Evolutionary conservation across 192 early-diverging fungal genomes (phyloP).

Genomic region (Coemansia brasiliensis): DNA sequence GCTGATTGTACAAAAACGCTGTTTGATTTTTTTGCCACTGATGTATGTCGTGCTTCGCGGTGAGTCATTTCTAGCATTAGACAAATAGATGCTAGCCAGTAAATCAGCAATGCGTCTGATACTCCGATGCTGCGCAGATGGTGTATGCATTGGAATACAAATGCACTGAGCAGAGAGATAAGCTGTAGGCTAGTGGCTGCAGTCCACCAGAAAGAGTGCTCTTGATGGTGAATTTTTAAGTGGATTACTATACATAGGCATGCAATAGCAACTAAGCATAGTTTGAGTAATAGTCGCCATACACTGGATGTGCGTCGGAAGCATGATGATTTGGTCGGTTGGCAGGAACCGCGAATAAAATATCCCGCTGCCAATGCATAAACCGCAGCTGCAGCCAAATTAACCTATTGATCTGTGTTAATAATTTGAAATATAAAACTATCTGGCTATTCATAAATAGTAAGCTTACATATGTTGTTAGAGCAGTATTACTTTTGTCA

Average conservation of each 20-base stretch:
- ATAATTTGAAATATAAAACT: slow-evolving; percentile 1
- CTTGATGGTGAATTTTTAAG: background rate
- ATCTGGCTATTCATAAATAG: background rate
- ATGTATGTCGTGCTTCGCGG: slow-evolving; percentile 1
- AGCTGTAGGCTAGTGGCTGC: slow-evolving; percentile 4
- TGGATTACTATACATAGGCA: background rate
- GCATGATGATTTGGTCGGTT: background rate
- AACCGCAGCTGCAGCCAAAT: background rate
- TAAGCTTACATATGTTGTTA: background rate
- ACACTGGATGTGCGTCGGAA: background rate
- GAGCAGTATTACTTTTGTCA: background rate
- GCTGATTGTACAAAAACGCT: background rate
- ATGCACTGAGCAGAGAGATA: background rate
- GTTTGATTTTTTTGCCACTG: background rate
- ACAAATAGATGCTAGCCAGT: slow-evolving; percentile 15
- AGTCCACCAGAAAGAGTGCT: background rate
- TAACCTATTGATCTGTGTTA: background rate
- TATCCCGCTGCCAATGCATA: slow-evolving; percentile 1
- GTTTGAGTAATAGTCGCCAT: slow-evolving; percentile 4
- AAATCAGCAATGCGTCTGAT: slow-evolving; percentile 19
- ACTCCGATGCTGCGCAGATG: background rate
- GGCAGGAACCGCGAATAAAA: background rate
- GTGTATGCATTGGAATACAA: slow-evolving; percentile 3
- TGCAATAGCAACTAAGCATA: background rate
- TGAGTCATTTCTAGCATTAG: slow-evolving; percentile 6